Percentiles rank a stretch among this genome's conserved stretches.
Evolutionary conservation across 371 early-diverging fungal species (phyloP).

Genomic region (Mucor lusitanicus): DNA sequence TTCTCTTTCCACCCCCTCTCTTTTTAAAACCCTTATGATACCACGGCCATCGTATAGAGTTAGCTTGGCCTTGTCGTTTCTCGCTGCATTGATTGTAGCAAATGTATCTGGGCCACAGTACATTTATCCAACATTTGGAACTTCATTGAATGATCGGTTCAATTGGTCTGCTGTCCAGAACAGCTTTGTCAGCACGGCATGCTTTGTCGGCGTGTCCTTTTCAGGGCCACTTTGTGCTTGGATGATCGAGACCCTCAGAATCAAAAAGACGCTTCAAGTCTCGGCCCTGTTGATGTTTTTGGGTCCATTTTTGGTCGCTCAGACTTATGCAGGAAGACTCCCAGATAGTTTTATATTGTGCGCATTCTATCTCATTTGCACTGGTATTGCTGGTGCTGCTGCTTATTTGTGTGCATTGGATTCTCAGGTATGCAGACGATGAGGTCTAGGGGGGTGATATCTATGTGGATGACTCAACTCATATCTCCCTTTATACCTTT

Average conservation of each 20-base stretch:
- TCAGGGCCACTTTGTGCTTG: constrained; percentile 50
- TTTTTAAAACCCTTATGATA: not conserved
- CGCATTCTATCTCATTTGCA: constrained; percentile 33
- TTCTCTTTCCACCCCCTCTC: not conserved
- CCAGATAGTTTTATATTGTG: constrained; percentile 33
- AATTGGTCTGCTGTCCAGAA: constrained; percentile 43
- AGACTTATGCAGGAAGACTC: constrained; percentile 40
- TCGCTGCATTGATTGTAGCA: constrained; percentile 39
- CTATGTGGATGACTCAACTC: not conserved
- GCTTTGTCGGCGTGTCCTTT: constrained; percentile 47
- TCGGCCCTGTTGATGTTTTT: constrained; percentile 35
- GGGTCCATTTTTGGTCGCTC: constrained; percentile 41
- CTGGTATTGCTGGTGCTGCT: constrained; percentile 44
- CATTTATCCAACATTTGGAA: constrained; percentile 46
- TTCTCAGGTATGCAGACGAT: constrained; percentile 31
- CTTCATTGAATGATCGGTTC: constrained; percentile 35
- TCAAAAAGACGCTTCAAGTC: constrained; percentile 35
- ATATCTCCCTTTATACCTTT: not conserved
- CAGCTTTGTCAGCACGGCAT: constrained; percentile 51
- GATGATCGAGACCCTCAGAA: constrained; percentile 36
- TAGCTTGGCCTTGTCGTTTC: constrained; percentile 19
- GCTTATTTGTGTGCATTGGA: constrained; percentile 48
- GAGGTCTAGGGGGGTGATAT: not conserved
- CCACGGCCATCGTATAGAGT: not conserved
- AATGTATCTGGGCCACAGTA: constrained; percentile 53